Percentiles rank a stretch among this genome's conserved stretches.
These are phyloP conservation scores for Pulveroboletus sp. DNA, from an alignment of 768 basidiomycete genomes.

Conservation along the genomic window DNA sequence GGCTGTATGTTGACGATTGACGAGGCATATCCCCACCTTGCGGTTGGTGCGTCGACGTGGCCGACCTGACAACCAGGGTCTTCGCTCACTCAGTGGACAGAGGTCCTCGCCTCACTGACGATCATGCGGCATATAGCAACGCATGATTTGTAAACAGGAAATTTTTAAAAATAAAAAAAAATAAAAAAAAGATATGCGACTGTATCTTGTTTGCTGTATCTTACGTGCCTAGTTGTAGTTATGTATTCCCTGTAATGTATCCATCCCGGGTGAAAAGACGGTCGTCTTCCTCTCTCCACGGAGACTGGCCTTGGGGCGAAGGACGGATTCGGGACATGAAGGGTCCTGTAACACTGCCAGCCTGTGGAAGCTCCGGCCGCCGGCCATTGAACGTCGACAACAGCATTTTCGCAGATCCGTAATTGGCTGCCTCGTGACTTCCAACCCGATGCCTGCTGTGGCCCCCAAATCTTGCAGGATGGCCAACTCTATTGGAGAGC, in stretches of 20 bases:
- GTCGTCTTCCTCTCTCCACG: too few species aligned
- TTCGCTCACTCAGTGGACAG: constrained; percentile 32
- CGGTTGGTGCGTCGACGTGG: constrained; percentile 42
- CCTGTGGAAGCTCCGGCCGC: not conserved
- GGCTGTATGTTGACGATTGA: constrained; percentile 62
- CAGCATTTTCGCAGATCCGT: not conserved
- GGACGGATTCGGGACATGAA: too few species aligned
- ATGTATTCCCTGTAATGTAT: constrained; percentile 12
- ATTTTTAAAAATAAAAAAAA: too few species aligned
- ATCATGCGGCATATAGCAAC: constrained; percentile 61
- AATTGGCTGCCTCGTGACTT: not conserved
- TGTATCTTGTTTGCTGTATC: constrained; percentile 7
- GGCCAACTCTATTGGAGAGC: constrained; percentile 9
- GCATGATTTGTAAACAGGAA: constrained; percentile 35
- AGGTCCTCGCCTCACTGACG: constrained; percentile 54
- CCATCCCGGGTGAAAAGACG: constrained; percentile 7
- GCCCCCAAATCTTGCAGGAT: constrained; percentile 4
- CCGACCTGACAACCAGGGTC: constrained; percentile 5
- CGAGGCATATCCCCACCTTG: constrained; percentile 52
- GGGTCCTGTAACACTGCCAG: not conserved
- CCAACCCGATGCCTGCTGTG: not conserved
- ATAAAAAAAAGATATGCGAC: not conserved
- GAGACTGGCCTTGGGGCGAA: too few species aligned
- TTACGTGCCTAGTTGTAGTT: constrained; percentile 7
- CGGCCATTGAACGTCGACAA: not conserved